Conservation (phyloP, 2,329 filamentous ascomycete species). For the Botryosphaeria dothidea region DNA sequence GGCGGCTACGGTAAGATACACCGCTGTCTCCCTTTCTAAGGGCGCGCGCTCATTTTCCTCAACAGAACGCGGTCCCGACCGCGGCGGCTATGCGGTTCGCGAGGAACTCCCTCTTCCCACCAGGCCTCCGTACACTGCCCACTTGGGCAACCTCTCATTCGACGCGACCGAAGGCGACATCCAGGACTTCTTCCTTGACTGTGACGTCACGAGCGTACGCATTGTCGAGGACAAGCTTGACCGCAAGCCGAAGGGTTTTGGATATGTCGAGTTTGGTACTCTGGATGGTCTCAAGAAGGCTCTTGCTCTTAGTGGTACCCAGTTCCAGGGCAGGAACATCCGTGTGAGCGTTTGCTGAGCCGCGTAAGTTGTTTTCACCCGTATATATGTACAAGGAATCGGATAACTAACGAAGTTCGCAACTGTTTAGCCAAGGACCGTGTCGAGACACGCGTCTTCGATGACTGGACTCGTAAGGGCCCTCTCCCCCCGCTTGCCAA, state of each 20-base stretch:
- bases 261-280: constrained; percentile 90
- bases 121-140: constrained; percentile 91
- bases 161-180: constrained; percentile 85
- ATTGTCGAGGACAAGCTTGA: constrained; percentile 97
- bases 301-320: constrained; percentile 75
- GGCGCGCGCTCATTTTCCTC: constrained; percentile 22
- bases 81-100: constrained; percentile 58
- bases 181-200: constrained; percentile 80
- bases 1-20: constrained; percentile 24
- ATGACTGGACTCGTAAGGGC: constrained; percentile 91
- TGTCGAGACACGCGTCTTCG: constrained; percentile 76
- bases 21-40: neutral
- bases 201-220: constrained; percentile 85
- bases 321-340: constrained; percentile 86
- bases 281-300: constrained; percentile 91
- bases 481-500: constrained; percentile 74
- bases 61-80: constrained; percentile 22
- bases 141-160: constrained; percentile 95
- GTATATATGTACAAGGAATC: neutral
- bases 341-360: constrained; percentile 95
- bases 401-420: constrained; percentile 37
- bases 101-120: constrained; percentile 84
- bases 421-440: constrained; percentile 76
- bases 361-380: constrained; percentile 72
- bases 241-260: constrained; percentile 94